phyloP scores from a whole-genome alignment of 495 filamentous ascomycete species.

The Trichoderma gamsii region DNA sequence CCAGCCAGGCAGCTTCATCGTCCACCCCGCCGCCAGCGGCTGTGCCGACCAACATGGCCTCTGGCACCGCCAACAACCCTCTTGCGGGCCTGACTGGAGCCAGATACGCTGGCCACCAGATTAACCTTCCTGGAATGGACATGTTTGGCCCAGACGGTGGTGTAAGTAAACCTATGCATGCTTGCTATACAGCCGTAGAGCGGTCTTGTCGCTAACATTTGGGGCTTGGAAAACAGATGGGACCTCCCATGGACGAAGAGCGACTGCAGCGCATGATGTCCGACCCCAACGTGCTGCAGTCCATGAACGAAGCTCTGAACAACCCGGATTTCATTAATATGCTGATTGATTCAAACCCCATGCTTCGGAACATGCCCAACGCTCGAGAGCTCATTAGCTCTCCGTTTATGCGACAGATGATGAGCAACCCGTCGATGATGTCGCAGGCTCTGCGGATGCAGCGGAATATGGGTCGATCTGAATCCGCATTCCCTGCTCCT shows the following conservation, averaged over 20 bases:
- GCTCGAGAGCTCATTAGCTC: conserved; percentile 79
- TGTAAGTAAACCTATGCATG: conserved; percentile 52
- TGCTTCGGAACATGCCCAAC: conserved; percentile 77
- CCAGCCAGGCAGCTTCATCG: conserved; percentile 50
- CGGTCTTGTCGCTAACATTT: background rate
- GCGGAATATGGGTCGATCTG: conserved; percentile 54
- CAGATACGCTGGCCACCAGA: conserved; percentile 78
- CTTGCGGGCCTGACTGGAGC: conserved; percentile 89
- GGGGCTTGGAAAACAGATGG: conserved; percentile 61
- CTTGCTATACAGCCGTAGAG: too few relatives aligned
- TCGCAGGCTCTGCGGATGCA: conserved; percentile 76
- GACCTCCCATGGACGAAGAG: conserved; percentile 72
- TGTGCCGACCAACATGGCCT: conserved; percentile 84
- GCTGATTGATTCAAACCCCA: conserved; percentile 84
- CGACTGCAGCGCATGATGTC: conserved; percentile 76
- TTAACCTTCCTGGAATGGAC: conserved; percentile 77
- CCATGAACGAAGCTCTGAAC: conserved; percentile 87
- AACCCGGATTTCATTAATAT: conserved; percentile 89
- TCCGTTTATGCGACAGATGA: conserved; percentile 82
- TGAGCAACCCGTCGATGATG: conserved; percentile 85
- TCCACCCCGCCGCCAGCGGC: conserved; percentile 47
- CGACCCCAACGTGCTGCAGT: conserved; percentile 74
- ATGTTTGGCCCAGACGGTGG: conserved; percentile 96
- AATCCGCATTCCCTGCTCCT: conserved; percentile 72
- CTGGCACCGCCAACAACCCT: conserved; percentile 86